These are phyloP conservation scores for Yamagishiella unicocca DNA, from an alignment of 139 green algal genomes.

Conservation along the genomic window DNA sequence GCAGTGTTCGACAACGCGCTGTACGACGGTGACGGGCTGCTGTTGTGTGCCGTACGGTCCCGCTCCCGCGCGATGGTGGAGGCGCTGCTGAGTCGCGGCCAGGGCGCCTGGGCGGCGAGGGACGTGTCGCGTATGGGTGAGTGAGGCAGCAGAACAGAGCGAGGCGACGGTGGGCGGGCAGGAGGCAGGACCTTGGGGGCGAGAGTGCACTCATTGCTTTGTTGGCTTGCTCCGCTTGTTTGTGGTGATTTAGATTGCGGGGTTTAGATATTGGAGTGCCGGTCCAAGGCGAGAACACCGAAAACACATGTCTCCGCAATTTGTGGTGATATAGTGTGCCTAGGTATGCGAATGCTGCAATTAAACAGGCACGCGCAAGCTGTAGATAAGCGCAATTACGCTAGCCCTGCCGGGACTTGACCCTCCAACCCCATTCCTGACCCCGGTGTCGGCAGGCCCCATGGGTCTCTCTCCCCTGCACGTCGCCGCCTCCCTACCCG, in stretches of 20 bases:
- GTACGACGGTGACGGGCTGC: slow-evolving; percentile 35
- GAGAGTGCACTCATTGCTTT: neutral
- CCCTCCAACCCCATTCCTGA: no score
- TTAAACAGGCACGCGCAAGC: neutral
- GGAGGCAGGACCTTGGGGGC: neutral
- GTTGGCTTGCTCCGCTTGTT: neutral
- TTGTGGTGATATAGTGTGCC: no score
- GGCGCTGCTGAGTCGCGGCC: neutral
- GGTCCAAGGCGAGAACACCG: no score
- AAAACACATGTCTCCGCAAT: no score
- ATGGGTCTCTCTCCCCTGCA: slow-evolving; percentile 19
- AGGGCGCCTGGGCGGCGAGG: neutral
- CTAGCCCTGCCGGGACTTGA: neutral
- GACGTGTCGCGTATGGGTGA: slow-evolving; percentile 8
- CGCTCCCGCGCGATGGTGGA: neutral
- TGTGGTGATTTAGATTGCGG: no score
- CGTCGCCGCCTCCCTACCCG: slow-evolving; percentile 16
- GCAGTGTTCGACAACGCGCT: neutral
- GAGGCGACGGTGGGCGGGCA: neutral
- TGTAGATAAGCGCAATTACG: neutral
- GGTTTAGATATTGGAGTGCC: no score
- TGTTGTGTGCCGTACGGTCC: slow-evolving; percentile 24
- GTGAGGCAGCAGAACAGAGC: neutral
- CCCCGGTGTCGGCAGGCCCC: no score
- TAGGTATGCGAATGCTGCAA: neutral